Evolutionary conservation across 2,329 filamentous ascomycete genomes (phyloP), one percentile per base, ranked within the genome.

Genomic region (Xylaria sp.): DNA sequence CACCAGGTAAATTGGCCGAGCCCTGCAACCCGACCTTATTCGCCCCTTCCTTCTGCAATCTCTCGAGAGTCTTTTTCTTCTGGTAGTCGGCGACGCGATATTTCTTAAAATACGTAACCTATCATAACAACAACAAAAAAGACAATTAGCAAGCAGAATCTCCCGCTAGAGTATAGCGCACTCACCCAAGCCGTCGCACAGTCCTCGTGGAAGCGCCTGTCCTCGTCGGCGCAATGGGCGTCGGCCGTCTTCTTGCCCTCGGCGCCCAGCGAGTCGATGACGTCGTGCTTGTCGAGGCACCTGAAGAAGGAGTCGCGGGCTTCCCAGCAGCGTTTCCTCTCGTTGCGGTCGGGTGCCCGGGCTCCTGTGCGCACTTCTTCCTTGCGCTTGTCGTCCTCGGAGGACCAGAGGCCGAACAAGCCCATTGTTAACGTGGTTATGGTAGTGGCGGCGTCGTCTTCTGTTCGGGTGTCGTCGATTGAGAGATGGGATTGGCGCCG

Each of bases 41-140:
- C 12, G 90, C 92, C 66, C 91, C 90, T 76, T 94, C 89, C 49
- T 83, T 84, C 74, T 90, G 84, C 71, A 97, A 85, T 74, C 87
- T 87, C 71, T 90, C 89, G 67, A 97, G 81, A 23, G 92, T 90
- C 78, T 89, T 83, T 73, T 91, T 89, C 78, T 94, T 92, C 71
- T 96, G 91, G 73, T 91, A 85, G 71, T 99, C 95, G 79, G 96
- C 94, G 37, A 98, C 92, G 72, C 95, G 85, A 80, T 93, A 91
- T 78, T 97, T 94, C 83, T 98, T 97, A 80, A 99, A 99, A 78
- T 99, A 98, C 79, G 93, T 92, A 64, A 97, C 91, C 92, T 95
- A 33, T 17, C 19, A 31, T 42, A n/a, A 23, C 33, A 42, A 15
- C 17, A 25, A 71, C 57, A n/a, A n/a, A n/a, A n/a, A n/a, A n/a